Conservation (phyloP, 495 filamentous ascomycete genomes). For the Chaetomium cochliodes region DNA sequence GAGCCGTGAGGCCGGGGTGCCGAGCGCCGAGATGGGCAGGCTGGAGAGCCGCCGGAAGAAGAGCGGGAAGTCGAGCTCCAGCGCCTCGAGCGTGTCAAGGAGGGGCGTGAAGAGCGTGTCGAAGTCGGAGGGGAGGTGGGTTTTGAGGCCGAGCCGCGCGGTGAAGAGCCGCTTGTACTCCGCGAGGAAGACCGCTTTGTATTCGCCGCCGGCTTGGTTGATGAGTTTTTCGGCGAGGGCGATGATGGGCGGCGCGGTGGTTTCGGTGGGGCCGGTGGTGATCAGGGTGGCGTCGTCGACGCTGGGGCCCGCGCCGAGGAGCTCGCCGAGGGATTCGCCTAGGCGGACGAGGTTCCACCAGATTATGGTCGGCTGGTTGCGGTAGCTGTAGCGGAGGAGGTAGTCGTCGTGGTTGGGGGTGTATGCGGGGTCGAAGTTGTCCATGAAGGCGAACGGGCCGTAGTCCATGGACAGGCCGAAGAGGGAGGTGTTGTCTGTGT, state of each 20-base stretch:
- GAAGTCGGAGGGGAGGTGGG: constrained; percentile 67
- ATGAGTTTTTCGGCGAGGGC: constrained; percentile 81
- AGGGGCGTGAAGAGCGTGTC: constrained; percentile 70
- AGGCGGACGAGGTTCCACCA: constrained; percentile 98
- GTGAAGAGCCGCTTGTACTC: constrained; percentile 87
- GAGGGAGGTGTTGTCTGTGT: constrained; percentile 94
- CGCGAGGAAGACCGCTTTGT: constrained; percentile 74
- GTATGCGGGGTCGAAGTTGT: constrained; percentile 90
- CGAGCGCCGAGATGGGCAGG: constrained; percentile 56
- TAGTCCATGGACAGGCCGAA: constrained; percentile 88
- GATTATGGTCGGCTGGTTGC: constrained; percentile 91
- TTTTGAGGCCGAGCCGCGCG: constrained; percentile 69
- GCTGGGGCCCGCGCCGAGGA: constrained; percentile 67
- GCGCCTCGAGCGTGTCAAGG: constrained; percentile 75
- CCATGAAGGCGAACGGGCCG: constrained; percentile 94
- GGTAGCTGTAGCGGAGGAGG: constrained; percentile 81
- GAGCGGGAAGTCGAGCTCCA: constrained; percentile 86
- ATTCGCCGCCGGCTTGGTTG: constrained; percentile 73
- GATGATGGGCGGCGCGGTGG: constrained; percentile 60
- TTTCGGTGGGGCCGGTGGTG: constrained; percentile 65
- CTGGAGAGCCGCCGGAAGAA: constrained; percentile 76
- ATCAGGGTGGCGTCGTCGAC: constrained; percentile 71
- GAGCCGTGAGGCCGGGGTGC: constrained; percentile 57
- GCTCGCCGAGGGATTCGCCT: constrained; percentile 85
- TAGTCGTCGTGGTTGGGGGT: constrained; percentile 97